Conservation (phyloP, 768 basidiomycete species). For the Gloeopeniophorella convolvens region DNA sequence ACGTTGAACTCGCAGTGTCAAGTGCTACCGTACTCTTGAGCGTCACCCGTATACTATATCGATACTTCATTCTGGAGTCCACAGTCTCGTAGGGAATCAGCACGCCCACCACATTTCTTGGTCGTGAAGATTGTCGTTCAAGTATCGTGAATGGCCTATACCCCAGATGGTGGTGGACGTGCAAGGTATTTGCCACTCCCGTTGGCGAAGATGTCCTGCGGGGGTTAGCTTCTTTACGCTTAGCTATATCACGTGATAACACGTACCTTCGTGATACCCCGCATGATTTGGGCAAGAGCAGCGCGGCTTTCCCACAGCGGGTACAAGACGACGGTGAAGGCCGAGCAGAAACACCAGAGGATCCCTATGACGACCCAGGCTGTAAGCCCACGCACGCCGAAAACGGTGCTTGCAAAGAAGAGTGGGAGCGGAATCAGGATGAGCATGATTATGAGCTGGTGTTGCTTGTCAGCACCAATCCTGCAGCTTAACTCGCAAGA, state of each 20-base stretch:
- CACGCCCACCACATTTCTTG: too few species aligned
- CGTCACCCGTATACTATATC: too few species aligned
- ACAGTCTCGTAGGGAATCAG: too few species aligned
- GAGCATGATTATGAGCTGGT: slow-evolving; percentile 54
- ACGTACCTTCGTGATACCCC: slow-evolving; percentile 59
- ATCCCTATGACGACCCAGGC: slow-evolving; percentile 82
- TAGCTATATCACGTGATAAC: neutral
- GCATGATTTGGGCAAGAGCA: slow-evolving; percentile 51
- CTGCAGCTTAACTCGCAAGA: neutral
- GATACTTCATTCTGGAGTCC: too few species aligned
- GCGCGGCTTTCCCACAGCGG: slow-evolving; percentile 79
- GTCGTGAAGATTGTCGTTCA: too few species aligned
- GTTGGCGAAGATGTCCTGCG: slow-evolving; percentile 36
- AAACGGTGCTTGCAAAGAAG: slow-evolving; percentile 77
- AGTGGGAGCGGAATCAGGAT: slow-evolving; percentile 78
- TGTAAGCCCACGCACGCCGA: slow-evolving; percentile 53
- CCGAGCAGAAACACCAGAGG: slow-evolving; percentile 76
- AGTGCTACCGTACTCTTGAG: too few species aligned
- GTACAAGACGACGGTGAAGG: slow-evolving; percentile 71
- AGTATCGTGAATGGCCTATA: neutral
- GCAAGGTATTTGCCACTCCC: slow-evolving; percentile 37
- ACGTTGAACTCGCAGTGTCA: too few species aligned
- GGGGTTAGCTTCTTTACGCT: neutral
- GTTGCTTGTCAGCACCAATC: neutral
- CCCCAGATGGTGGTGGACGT: slow-evolving; percentile 9